Base-by-base conservation (phyloP, 208 protist genomes). In the Novymonas esmeraldas region DNA sequence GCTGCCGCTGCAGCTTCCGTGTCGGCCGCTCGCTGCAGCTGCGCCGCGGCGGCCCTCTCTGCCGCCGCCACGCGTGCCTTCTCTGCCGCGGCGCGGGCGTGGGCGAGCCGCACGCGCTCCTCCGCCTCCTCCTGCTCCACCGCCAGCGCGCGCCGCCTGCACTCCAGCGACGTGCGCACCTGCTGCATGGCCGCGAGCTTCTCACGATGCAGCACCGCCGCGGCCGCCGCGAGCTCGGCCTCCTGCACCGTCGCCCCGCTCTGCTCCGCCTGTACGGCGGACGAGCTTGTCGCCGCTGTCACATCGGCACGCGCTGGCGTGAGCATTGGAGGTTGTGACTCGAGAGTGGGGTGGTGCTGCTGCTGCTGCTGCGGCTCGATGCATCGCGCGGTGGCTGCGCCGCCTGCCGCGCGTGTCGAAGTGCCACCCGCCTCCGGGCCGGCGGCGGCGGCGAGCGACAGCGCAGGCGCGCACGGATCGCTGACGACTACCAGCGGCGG, bases 71-170 rank as follows among this genome's bases (percentile, higher is more conserved):
- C 24, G 11, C 78, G 74, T n/a, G 51, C 24, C 7, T 66, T 41
- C 57, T 82, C 84, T 7, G 82, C 48, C 13, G 28, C 41, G 13
- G 65, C 34, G 31, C 84, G 67, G 3, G 72, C 76, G 11, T 45
- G 39, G 11, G 59, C 63, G 24, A 87, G 49, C 4, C 73, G 58
- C n/a, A 54, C 60, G 5, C 78, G 74, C 42, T 84, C 79, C 14
- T 76, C 80, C 24, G 79, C 84, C 44, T 79, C 77, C 7, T 38
- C 57, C 65, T 71, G 65, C 58, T 79, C 73, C 59, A 76, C 42
- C 3, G 72, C 55, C 10, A 66, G 49, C 45, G 79, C 62, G 1
- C 58, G 71, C 3, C 70, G 60, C 4, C 72, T 70, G 26, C 64
- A 73, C 20, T 60, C 69, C 29, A 73, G 73, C 55, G 78, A 65